phyloP scores from a whole-genome alignment of 768 basidiomycete genomes.

The Auricularia auricula-judae region DNA sequence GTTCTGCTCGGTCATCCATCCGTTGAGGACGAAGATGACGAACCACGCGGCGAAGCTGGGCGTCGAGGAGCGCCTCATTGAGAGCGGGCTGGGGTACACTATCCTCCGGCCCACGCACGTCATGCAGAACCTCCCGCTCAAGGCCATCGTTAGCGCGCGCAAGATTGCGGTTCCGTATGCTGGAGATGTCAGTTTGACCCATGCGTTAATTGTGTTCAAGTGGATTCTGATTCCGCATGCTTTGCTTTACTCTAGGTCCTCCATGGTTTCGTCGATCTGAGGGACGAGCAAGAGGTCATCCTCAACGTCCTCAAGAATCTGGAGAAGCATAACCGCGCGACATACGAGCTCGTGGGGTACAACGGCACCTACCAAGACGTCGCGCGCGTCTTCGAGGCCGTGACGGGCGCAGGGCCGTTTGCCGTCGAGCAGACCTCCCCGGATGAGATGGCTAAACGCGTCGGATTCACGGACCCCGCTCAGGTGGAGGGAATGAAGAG shows the following conservation, averaged over 20 bases:
- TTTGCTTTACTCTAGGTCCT: not conserved
- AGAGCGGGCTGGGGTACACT: slow-evolving; percentile 26
- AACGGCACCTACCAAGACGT: slow-evolving; percentile 20
- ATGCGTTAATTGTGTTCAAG: not conserved
- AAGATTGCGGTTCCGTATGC: slow-evolving; percentile 15
- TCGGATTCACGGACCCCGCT: not conserved
- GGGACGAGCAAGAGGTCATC: slow-evolving; percentile 19
- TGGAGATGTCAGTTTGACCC: slow-evolving; percentile 9
- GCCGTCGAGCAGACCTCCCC: slow-evolving; percentile 12
- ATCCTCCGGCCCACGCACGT: slow-evolving; percentile 25
- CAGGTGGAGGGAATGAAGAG: not conserved
- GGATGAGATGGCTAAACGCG: not conserved
- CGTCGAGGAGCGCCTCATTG: slow-evolving; percentile 26
- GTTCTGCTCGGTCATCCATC: slow-evolving; percentile 23
- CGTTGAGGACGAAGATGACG: slow-evolving; percentile 18
- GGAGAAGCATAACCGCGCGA: slow-evolving; percentile 19
- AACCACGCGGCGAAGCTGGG: slow-evolving; percentile 19
- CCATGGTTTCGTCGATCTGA: slow-evolving; percentile 25
- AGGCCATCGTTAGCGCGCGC: slow-evolving; percentile 12
- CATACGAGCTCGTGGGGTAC: slow-evolving; percentile 25
- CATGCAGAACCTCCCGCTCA: slow-evolving; percentile 21
- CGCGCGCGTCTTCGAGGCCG: slow-evolving; percentile 12
- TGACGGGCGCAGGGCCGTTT: slow-evolving; percentile 9
- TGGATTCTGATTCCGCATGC: not conserved
- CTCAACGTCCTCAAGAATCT: slow-evolving; percentile 19